Evolutionary conservation across 495 filamentous ascomycete genomes (phyloP), one percentile per base, ranked within the genome.

Genomic region (Talaromyces stipitatus): DNA sequence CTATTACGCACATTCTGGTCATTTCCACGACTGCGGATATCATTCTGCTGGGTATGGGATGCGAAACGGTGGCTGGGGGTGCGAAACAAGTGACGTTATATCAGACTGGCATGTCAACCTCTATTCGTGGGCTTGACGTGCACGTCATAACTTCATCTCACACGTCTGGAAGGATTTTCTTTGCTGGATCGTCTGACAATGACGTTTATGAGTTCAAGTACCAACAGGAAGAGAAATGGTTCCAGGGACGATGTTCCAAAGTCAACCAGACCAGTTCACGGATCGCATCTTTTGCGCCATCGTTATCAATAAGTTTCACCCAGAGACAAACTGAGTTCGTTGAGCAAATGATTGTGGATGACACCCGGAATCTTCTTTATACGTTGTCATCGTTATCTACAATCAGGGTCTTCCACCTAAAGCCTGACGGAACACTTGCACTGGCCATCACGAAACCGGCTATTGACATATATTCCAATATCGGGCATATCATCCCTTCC

Each of bases 161-260:
- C 36, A 80, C 84, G 18, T 85, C 80, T 4, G 94, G 94, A 9
- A 86, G 94, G 45, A 90, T 99, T 48, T 99, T 99, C 72, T 94
- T 96, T 63, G 83, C 82, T 24, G 89, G 91, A n/a, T 79, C 78
- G 20, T 79, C 74, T 16, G 89, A 91, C 65, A 87, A 85, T 57
- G 90, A 97, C 65, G 81, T 99, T 51, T 89, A 92, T 66, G 94
- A 99, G 72, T 77, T 97, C 28, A 88, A 86, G 48, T 99, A 99
- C 72, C 91, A 97, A 69, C 88, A 95, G 68, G 90, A 97, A 69
- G 94, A 97, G 68, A 86, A 85, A 61, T 99, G 95, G 95, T 99
- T 97, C 66, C 79, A 85, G 47, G 88, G 83, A 62, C 80, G 86
- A 56, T 92, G 87, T 65, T 80, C 81, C 11, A 95, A 89, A 65